Evolutionary conservation across 1,284 basidiomycete species (phyloP).

Genomic region (Fomitopsis palustris): DNA sequence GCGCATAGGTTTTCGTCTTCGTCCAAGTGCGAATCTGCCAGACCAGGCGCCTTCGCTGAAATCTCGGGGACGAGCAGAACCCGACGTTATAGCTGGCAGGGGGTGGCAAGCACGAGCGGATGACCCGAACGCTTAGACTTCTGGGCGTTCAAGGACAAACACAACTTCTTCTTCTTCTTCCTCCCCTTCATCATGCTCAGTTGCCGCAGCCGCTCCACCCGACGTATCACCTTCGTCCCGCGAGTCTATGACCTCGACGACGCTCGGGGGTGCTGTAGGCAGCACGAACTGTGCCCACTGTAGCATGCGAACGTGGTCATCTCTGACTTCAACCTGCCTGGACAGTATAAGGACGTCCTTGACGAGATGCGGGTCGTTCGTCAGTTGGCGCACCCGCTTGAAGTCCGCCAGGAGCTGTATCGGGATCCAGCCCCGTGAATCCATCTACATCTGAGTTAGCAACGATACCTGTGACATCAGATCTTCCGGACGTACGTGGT

Average conservation of each 20-base stretch:
- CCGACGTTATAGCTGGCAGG: not conserved
- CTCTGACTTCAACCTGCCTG: slow-evolving; percentile 69
- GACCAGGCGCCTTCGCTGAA: too few relatives aligned
- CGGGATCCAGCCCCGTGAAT: slow-evolving; percentile 83
- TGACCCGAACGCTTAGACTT: slow-evolving; percentile 24
- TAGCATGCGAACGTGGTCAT: slow-evolving; percentile 63
- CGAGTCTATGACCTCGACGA: slow-evolving; percentile 4
- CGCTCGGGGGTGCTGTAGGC: slow-evolving; percentile 57
- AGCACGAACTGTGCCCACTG: slow-evolving; percentile 68
- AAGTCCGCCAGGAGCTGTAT: slow-evolving; percentile 81
- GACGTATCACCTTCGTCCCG: slow-evolving; percentile 1
- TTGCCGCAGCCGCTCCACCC: not conserved
- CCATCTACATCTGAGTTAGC: slow-evolving; percentile 62
- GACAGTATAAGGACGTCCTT: slow-evolving; percentile 71
- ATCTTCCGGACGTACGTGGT: slow-evolving; percentile 49
- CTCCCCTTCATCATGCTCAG: slow-evolving; percentile 20
- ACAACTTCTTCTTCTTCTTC: slow-evolving; percentile 56
- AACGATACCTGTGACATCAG: not conserved
- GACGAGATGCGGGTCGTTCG: slow-evolving; percentile 64
- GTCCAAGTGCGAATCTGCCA: not conserved
- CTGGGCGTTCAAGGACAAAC: slow-evolving; percentile 41
- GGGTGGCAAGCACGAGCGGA: not conserved
- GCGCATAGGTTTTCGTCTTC: not conserved
- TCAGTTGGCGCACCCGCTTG: slow-evolving; percentile 76
- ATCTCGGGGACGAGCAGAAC: too few relatives aligned